Percentiles rank a stretch among this genome's conserved stretches.
phyloP scores from a whole-genome alignment of 2,329 filamentous ascomycete genomes.

The Hypoxylon sp. region DNA sequence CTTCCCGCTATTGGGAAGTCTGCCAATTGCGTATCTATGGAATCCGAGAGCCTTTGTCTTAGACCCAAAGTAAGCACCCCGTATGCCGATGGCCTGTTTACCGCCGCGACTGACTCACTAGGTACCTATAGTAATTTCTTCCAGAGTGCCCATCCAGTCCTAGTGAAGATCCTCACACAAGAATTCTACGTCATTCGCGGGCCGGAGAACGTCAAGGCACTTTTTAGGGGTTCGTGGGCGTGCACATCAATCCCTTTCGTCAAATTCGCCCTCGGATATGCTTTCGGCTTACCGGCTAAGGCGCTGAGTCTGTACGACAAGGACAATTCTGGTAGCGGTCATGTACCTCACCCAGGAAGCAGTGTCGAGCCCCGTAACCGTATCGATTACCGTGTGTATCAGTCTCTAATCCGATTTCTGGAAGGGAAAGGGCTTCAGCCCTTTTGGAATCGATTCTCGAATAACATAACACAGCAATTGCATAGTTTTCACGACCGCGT shows the following conservation, averaged over 20 bases:
- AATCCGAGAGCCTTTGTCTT: slow-evolving; percentile 47
- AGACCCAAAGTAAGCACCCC: slow-evolving; percentile 38
- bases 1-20: slow-evolving; percentile 47
- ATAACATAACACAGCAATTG: slow-evolving; percentile 44
- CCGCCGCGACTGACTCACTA: slow-evolving; percentile 18
- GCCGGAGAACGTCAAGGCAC: slow-evolving; percentile 47
- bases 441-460: slow-evolving; percentile 48
- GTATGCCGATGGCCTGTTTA: neutral
- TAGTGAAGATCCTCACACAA: slow-evolving; percentile 47
- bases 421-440: slow-evolving; percentile 48
- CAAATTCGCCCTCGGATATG: slow-evolving; percentile 52
- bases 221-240: slow-evolving; percentile 47
- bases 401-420: slow-evolving; percentile 44
- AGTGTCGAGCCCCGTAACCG: slow-evolving; percentile 44
- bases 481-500: slow-evolving; percentile 33
- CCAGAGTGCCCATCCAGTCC: slow-evolving; percentile 43
- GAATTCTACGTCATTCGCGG: slow-evolving; percentile 49
- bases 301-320: slow-evolving; percentile 49
- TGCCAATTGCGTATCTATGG: slow-evolving; percentile 47
- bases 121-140: slow-evolving; percentile 51
- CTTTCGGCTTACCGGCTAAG: slow-evolving; percentile 49
- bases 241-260: slow-evolving; percentile 51
- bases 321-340: slow-evolving; percentile 49
- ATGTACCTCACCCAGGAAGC: slow-evolving; percentile 42
- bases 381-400: slow-evolving; percentile 47